Evolutionary conservation across 768 basidiomycete genomes (phyloP).

Genomic region (Boletus eberwhitei): DNA sequence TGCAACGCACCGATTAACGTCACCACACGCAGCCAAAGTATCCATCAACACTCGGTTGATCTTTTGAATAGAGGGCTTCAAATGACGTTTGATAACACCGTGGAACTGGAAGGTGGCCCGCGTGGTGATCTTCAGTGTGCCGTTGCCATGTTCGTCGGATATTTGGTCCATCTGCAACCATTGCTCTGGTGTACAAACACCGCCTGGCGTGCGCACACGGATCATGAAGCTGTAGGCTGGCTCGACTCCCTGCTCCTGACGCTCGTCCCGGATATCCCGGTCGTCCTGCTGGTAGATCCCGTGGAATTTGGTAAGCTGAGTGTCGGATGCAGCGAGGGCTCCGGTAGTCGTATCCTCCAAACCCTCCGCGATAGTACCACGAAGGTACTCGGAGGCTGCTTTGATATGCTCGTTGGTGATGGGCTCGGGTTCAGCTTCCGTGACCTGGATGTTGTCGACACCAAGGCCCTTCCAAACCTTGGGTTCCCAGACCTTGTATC

Average conservation of each 20-base stretch:
- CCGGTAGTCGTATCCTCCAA: constrained; percentile 83
- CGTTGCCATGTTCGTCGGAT: constrained; percentile 90
- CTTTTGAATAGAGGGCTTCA: constrained; percentile 94
- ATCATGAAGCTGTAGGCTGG: constrained; percentile 99
- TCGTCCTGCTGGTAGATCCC: constrained; percentile 97
- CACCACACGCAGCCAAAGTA: constrained; percentile 97
- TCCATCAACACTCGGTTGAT: constrained; percentile 91
- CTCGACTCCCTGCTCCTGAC: constrained; percentile 87
- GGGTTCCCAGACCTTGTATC: constrained; percentile 96
- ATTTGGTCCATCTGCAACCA: constrained; percentile 97
- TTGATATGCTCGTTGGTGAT: constrained; percentile 99
- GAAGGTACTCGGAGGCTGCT: constrained; percentile 88
- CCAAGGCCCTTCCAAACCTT: constrained; percentile 91
- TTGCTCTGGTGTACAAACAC: constrained; percentile 87
- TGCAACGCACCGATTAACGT: constrained; percentile 78
- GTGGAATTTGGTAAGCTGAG: constrained; percentile 97
- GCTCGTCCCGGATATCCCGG: constrained; percentile 96
- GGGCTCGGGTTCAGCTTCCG: constrained; percentile 90
- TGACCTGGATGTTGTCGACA: constrained; percentile 83
- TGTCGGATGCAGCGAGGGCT: constrained; percentile 86
- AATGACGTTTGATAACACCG: constrained; percentile 94
- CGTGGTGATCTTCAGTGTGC: constrained; percentile 96
- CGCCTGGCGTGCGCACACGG: constrained; percentile 92
- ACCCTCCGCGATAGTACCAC: constrained; percentile 94
- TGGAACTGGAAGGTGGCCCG: constrained; percentile 99